These are phyloP conservation scores for Emericellopsis terricola DNA, from an alignment of 495 filamentous ascomycete genomes.

Conservation along the genomic window DNA sequence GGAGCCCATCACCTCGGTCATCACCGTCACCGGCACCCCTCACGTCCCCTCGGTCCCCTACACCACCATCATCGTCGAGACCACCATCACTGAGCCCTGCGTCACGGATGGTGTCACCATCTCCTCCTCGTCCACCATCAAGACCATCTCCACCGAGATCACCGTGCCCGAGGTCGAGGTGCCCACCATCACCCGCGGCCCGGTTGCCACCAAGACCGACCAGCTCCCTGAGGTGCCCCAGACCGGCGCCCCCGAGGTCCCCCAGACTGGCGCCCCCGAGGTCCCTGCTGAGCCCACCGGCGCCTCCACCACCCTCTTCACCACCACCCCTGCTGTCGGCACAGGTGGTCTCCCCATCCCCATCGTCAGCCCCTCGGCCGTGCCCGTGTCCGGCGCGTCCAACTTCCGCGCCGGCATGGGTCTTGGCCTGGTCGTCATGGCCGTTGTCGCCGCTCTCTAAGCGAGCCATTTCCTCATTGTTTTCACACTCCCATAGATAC, in stretches of 20 bases:
- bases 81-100: constrained; percentile 34
- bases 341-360: constrained; percentile 10
- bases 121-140: constrained; percentile 34
- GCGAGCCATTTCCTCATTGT: not conserved
- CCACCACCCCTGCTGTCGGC: constrained; percentile 7
- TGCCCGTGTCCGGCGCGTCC: constrained; percentile 11
- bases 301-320: constrained; percentile 5
- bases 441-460: constrained; percentile 18
- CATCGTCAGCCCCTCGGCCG: constrained; percentile 7
- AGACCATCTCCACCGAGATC: constrained; percentile 36
- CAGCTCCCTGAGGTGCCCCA: constrained; percentile 4
- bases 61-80: constrained; percentile 41
- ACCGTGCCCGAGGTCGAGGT: constrained; percentile 63
- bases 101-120: constrained; percentile 27
- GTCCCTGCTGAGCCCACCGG: constrained; percentile 5
- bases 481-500: not conserved
- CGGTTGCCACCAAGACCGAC: constrained; percentile 15
- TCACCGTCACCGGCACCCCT: constrained; percentile 30
- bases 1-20: constrained; percentile 36
- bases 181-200: constrained; percentile 30
- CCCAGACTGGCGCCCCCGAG: constrained; percentile 9
- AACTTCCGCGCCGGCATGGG: constrained; percentile 16
- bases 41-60: constrained; percentile 20
- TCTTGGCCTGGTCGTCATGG: constrained; percentile 17
- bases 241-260: constrained; percentile 8